Base-by-base conservation (phyloP, 73 alveolate species). In the Diophrys appendiculata region DNA sequence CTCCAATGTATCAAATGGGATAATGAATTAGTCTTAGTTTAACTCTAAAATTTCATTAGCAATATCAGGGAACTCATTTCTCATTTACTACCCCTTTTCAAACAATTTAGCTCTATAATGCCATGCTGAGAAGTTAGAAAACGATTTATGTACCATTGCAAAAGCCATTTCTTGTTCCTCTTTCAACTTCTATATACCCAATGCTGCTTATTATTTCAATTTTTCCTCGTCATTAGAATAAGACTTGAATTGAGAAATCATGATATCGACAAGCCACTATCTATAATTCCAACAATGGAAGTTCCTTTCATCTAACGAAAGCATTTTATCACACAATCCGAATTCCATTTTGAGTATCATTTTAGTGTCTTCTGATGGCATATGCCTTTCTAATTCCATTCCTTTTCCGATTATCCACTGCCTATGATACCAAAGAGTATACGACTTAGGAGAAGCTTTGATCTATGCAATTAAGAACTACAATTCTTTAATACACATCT, bases 281-380 rank as follows among this genome's bases (percentile, higher is more conserved):
- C 99, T 89, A 73, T 95, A 95, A 81, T 95, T 95, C 99, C 99
- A 95, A 74, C 96, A 91, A 84, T 95, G 99, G 80, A 95, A 95
- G 77, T 95, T 95, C 78, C 99, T 78, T 70, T 95, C 99, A 77
- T 95, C 99, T 68, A 68, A 79, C 14, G 72, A 73, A 1, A 95
- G 85, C 95, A 95, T 92, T 74, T 95, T 95, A 55, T 90, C 92
- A 35, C 98, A 92, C 34, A 95, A 91, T 77, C 76, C 84, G 54
- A 89, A 69, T 80, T 95, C 99, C 22, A 68, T 72, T 35, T 83
- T 81, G 28, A 92, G 73, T 29, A 93, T 80, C 73, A 84, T 87
- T 33, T 65, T 24, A 5, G 69, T 69, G 25, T 72, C 52, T 34
- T 52, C 82, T 26, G 60, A 86, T 29, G 83, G 70, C 76, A 69